Evolutionary conservation across 306 rosid species (phyloP), one percentile per base, ranked within the genome.

Genomic region (Rubus parviflorus): DNA sequence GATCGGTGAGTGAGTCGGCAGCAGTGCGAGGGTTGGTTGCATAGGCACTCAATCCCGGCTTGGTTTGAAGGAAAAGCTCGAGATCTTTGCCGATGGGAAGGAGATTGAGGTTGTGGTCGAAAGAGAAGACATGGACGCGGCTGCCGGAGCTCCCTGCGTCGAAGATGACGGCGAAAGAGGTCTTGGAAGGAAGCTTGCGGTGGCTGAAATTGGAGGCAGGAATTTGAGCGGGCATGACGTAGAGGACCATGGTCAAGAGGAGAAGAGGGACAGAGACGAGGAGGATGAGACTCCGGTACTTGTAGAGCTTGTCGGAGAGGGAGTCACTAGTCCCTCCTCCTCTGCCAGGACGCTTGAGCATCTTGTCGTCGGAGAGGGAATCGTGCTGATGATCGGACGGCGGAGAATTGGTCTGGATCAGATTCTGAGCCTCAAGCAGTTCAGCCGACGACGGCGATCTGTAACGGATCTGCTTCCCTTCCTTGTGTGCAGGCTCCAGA

Each of bases 71-170:
- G 81, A 96, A 96, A 76, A 96, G 94, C 81, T 96, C 99, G 38
- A 96, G 94, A 82, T 88, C 97, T 73, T 87, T 87, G 72, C 98
- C 99, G 75, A 96, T 93, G 80, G 91, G 96, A 68, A 92, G 84
- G 68, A 96, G 99, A 85, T 96, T 90, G 35, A 91, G 88, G 45
- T 84, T 81, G 16, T 77, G 81, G 45, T 96, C 97, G 60, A 96
- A 96, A 68, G 86, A 83, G 73, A 89, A 96, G 67, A 96, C 99
- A 61, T 96, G 99, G 69, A 96, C 98, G 25, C 99, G 99, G 82
- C 99, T 96, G 60, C 99, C 99, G 25, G 99, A 96, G 88, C 99
- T 96, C 8, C 99, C 98, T 35, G 99, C 99, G 48, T 96, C 99
- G 74, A 96, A 92, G 43, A 96, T 89, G 40, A 92, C 98, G 19